phyloP scores from a whole-genome alignment of 1,284 basidiomycete genomes.

The Tilletia setariae region DNA sequence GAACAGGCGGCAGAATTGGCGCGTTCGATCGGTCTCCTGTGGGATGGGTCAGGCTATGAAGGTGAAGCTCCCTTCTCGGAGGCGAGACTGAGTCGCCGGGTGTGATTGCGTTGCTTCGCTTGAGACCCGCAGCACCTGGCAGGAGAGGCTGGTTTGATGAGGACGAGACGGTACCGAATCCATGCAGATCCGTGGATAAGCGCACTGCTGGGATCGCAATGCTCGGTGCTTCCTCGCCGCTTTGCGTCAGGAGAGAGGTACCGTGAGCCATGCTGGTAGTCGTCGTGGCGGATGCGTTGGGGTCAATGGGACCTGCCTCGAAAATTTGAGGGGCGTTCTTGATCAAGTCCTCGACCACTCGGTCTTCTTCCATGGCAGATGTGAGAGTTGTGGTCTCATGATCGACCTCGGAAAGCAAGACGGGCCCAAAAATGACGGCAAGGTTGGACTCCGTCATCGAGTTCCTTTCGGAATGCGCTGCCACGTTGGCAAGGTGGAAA shows the following conservation, averaged over 20 bases:
- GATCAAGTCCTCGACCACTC: constrained; percentile 48
- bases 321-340: constrained; percentile 11
- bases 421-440: constrained; percentile 51
- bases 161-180: constrained; percentile 18
- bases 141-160: constrained; percentile 28
- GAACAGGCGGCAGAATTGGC: not conserved
- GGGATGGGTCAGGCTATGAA: not conserved
- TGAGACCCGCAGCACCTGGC: constrained; percentile 24
- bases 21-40: not conserved
- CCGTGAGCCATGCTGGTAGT: constrained; percentile 16
- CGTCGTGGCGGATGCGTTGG: constrained; percentile 21
- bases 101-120: constrained; percentile 35
- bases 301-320: constrained; percentile 31
- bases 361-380: constrained; percentile 50
- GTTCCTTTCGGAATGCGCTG: constrained; percentile 69
- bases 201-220: not conserved
- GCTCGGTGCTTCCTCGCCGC: not conserved
- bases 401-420: constrained; percentile 44
- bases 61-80: not conserved
- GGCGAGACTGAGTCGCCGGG: constrained; percentile 15
- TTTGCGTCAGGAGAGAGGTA: not conserved
- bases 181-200: not conserved
- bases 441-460: constrained; percentile 82
- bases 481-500: constrained; percentile 79
- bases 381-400: constrained; percentile 44